phyloP scores from a whole-genome alignment of 805 yeast genomes.

The Kodamaea leandrae region DNA sequence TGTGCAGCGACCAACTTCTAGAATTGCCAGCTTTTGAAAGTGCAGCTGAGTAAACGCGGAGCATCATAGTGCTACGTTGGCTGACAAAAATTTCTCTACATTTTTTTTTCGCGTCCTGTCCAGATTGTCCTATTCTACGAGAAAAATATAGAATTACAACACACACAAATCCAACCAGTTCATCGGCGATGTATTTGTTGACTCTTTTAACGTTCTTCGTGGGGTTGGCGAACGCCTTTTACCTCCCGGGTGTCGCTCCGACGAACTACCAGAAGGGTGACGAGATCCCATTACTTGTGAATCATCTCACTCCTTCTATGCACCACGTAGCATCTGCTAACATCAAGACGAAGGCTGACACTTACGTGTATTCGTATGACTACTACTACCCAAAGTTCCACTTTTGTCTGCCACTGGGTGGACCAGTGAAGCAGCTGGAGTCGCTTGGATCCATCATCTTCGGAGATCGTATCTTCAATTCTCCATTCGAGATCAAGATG shows the following conservation, averaged over 20 bases:
- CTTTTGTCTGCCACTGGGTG: slow-evolving; percentile 74
- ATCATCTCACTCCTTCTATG: slow-evolving; percentile 82
- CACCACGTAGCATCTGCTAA: slow-evolving; percentile 32
- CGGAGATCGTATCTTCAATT: slow-evolving; percentile 92
- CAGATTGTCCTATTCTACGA: neutral
- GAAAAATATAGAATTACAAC: neutral
- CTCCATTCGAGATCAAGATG: slow-evolving; percentile 84
- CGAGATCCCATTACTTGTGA: slow-evolving; percentile 73
- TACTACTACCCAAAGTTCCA: slow-evolving; percentile 82
- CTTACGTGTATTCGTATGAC: slow-evolving; percentile 70
- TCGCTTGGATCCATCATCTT: slow-evolving; percentile 89
- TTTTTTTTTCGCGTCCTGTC: neutral
- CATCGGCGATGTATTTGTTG: slow-evolving; percentile 3
- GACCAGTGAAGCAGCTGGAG: slow-evolving; percentile 73
- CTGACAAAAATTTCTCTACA: neutral
- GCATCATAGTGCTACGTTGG: neutral
- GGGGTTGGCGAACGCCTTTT: slow-evolving; percentile 52
- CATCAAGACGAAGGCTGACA: slow-evolving; percentile 40
- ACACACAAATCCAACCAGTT: neutral
- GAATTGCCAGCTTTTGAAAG: neutral
- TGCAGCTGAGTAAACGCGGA: neutral
- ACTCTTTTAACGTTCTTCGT: slow-evolving; percentile 7
- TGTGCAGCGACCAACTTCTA: too few relatives aligned
- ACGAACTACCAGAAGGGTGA: slow-evolving; percentile 78
- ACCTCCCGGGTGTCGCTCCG: slow-evolving; percentile 95